Conservation (phyloP, 805 yeast genomes). For the Lipomyces spencermartinsiae region DNA sequence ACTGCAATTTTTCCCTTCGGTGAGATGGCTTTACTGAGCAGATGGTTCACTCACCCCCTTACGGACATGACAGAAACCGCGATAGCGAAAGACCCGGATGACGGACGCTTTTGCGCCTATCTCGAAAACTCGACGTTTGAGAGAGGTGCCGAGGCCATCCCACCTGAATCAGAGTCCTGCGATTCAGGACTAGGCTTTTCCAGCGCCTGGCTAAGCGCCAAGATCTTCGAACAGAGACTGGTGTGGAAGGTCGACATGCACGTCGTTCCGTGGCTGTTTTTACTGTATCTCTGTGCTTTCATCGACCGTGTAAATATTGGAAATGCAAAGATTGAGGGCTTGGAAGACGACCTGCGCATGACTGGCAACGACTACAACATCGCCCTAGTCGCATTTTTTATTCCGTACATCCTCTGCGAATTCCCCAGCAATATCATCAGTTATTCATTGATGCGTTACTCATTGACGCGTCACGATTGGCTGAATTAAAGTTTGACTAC, state of each 20-base stretch:
- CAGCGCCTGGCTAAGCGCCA: neutral
- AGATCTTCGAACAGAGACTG: conserved; percentile 22
- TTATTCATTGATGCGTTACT: too few relatives aligned
- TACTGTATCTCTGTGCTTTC: conserved; percentile 52
- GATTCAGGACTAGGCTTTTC: conserved; percentile 16
- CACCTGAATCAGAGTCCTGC: conserved; percentile 4
- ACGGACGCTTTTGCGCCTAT: too few relatives aligned
- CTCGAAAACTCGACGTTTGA: neutral
- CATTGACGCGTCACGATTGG: too few relatives aligned
- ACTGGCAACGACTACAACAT: conserved; percentile 53
- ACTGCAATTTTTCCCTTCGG: neutral
- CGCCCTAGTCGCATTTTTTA: conserved; percentile 52
- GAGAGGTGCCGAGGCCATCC: neutral
- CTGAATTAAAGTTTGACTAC: too few relatives aligned
- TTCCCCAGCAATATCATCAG: conserved; percentile 47
- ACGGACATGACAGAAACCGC: too few relatives aligned
- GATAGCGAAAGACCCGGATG: too few relatives aligned
- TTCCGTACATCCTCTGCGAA: conserved; percentile 48
- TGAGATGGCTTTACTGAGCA: neutral
- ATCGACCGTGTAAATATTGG: conserved; percentile 44
- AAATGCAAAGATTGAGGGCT: conserved; percentile 56
- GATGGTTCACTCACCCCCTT: neutral
- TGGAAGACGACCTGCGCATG: conserved; percentile 51
- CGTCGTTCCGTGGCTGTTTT: conserved; percentile 53
- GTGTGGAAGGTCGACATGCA: conserved; percentile 52